phyloP scores from a whole-genome alignment of 2,329 filamentous ascomycete genomes.

The Fusarium sp. region DNA sequence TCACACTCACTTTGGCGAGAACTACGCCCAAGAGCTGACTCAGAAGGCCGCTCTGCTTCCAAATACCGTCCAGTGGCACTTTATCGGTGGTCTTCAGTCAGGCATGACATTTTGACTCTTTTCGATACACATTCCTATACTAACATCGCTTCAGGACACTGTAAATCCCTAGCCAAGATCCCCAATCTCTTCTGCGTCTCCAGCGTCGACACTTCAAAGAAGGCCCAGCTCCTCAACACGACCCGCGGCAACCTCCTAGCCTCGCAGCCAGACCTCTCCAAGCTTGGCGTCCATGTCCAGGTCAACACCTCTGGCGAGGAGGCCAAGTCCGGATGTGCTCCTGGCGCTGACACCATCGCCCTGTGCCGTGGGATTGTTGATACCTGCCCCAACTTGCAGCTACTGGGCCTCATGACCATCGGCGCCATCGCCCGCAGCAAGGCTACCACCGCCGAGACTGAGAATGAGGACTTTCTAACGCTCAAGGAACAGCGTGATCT shows the following conservation, averaged over 20 bases:
- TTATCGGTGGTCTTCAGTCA: slow-evolving; percentile 93
- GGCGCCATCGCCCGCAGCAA: slow-evolving; percentile 89
- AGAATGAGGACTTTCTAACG: slow-evolving; percentile 88
- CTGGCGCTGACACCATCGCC: slow-evolving; percentile 67
- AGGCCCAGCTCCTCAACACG: slow-evolving; percentile 83
- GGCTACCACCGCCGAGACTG: slow-evolving; percentile 76
- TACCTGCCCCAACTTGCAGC: slow-evolving; percentile 76
- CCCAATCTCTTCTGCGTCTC: slow-evolving; percentile 92
- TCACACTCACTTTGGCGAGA: slow-evolving; percentile 92
- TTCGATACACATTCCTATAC: not conserved
- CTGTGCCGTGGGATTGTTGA: slow-evolving; percentile 78
- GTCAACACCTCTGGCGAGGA: slow-evolving; percentile 94
- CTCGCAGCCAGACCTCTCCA: slow-evolving; percentile 51
- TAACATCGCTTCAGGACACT: slow-evolving; percentile 73
- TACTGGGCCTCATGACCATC: slow-evolving; percentile 96
- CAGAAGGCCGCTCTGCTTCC: slow-evolving; percentile 89
- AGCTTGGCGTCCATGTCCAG: slow-evolving; percentile 85
- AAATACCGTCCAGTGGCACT: slow-evolving; percentile 86
- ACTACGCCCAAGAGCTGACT: slow-evolving; percentile 90
- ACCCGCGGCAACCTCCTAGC: slow-evolving; percentile 71
- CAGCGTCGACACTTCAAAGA: slow-evolving; percentile 88
- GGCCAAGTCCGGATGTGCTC: slow-evolving; percentile 83
- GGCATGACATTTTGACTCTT: slow-evolving; percentile 49
- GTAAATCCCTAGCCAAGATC: slow-evolving; percentile 85
- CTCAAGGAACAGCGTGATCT: slow-evolving; percentile 77